These are phyloP conservation scores for Eruca vesicaria DNA, from an alignment of 441 rosid species.

Conservation along the genomic window DNA sequence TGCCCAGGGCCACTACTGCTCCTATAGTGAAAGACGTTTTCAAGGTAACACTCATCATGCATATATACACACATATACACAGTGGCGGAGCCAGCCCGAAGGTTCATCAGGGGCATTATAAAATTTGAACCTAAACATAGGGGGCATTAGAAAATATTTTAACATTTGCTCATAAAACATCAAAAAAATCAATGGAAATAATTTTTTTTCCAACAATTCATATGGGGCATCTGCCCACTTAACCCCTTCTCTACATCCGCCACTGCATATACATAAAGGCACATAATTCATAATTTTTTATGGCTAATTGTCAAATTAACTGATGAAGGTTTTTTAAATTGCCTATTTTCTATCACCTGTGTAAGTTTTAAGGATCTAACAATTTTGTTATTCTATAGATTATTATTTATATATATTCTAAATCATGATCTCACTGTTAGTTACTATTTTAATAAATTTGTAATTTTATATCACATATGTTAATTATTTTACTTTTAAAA, in stretches of 20 bases:
- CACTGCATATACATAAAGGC: too few species aligned
- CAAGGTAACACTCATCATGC: slow-evolving; percentile 30
- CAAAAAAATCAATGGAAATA: too few species aligned
- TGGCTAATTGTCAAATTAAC: background rate
- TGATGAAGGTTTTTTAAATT: too few species aligned
- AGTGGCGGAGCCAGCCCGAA: too few species aligned
- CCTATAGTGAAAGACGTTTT: slow-evolving; percentile 43
- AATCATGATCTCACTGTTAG: background rate
- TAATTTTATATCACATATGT: background rate
- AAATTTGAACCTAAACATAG: too few species aligned
- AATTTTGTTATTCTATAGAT: background rate
- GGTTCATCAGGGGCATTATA: too few species aligned
- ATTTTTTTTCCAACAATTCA: too few species aligned
- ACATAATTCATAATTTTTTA: background rate
- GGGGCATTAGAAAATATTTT: too few species aligned
- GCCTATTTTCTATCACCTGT: background rate
- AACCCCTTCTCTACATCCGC: too few species aligned
- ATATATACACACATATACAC: background rate
- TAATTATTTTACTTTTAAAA: background rate
- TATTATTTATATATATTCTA: background rate
- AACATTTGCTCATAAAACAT: too few species aligned
- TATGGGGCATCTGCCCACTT: too few species aligned
- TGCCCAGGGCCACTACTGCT: too few species aligned
- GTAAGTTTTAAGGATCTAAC: background rate
- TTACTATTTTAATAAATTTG: background rate